Conservation (phyloP, 805 yeast species). For the Candida ortonii region DNA sequence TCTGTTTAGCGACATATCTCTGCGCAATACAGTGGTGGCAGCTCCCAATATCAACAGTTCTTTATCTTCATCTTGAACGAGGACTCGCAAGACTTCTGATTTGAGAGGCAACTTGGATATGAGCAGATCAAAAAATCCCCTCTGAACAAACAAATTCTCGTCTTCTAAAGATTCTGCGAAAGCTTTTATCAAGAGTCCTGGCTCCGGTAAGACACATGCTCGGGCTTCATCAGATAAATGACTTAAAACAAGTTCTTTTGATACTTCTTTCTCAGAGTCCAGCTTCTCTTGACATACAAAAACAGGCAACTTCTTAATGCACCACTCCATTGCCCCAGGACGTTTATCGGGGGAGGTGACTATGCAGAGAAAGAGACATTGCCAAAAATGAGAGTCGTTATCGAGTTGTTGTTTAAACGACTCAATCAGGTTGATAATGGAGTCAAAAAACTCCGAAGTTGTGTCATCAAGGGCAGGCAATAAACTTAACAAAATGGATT, state of each 20-base stretch:
- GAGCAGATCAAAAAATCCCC: conserved; percentile 85
- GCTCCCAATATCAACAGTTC: conserved; percentile 59
- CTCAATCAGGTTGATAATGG: conserved; percentile 59
- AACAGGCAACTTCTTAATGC: conserved; percentile 61
- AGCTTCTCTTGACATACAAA: conserved; percentile 30
- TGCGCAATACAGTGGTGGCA: conserved; percentile 64
- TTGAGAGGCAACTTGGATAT: conserved; percentile 64
- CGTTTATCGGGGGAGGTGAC: conserved; percentile 77
- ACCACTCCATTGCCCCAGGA: conserved; percentile 81
- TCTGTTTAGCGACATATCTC: conserved; percentile 93
- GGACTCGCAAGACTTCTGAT: conserved; percentile 50
- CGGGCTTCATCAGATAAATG: conserved; percentile 41
- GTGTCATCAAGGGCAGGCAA: conserved; percentile 93
- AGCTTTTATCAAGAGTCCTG: conserved; percentile 75
- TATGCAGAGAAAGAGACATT: conserved; percentile 67
- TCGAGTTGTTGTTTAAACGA: conserved; percentile 51
- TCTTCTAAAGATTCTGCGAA: conserved; percentile 64
- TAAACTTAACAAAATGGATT: conserved; percentile 70
- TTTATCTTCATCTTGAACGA: conserved; percentile 52
- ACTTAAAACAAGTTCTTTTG: conserved; percentile 24
- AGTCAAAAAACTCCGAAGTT: conserved; percentile 73
- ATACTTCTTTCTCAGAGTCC: conserved; percentile 8
- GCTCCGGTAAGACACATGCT: conserved; percentile 67
- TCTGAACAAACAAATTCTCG: conserved; percentile 69
- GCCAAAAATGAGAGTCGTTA: conserved; percentile 85